These are phyloP conservation scores for Ilex aquifolium DNA, from an alignment of 257 asterid genomes.

Conservation along the genomic window DNA sequence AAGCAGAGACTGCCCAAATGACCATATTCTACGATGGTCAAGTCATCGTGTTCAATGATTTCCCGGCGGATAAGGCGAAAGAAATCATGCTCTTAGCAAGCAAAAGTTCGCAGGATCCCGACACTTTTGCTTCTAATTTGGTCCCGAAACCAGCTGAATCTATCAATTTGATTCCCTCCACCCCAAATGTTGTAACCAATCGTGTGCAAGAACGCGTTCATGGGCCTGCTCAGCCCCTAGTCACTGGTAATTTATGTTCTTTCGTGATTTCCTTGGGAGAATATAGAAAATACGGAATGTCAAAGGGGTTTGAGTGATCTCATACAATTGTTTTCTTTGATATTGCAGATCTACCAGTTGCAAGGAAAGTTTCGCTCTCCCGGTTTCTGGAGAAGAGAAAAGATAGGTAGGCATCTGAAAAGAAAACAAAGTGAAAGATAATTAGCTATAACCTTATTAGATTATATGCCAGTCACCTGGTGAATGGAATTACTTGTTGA, in stretches of 20 bases:
- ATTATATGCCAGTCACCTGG: too few relatives aligned
- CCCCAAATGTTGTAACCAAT: slow-evolving; percentile 16
- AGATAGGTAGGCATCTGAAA: slow-evolving; percentile 27
- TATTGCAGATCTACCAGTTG: slow-evolving; percentile 55
- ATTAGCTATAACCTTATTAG: neutral
- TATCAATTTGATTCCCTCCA: neutral
- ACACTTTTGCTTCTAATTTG: slow-evolving; percentile 9
- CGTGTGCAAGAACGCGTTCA: slow-evolving; percentile 6
- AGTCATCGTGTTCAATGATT: slow-evolving; percentile 25
- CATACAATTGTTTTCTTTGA: neutral
- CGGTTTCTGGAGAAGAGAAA: slow-evolving; percentile 65
- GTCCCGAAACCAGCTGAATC: slow-evolving; percentile 37
- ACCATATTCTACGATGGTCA: slow-evolving; percentile 30
- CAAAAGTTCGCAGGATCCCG: slow-evolving; percentile 19
- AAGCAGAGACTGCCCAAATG: slow-evolving; percentile 21
- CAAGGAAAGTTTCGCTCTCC: slow-evolving; percentile 52
- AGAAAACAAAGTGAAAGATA: neutral
- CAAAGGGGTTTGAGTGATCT: neutral
- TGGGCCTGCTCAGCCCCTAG: slow-evolving; percentile 19
- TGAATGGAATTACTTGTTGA: neutral
- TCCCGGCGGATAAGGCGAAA: slow-evolving; percentile 29
- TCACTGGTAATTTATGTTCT: slow-evolving; percentile 23
- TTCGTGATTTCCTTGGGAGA: neutral
- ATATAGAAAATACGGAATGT: too few relatives aligned
- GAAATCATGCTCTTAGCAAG: slow-evolving; percentile 35